Evolutionary conservation across 345 rosid species (phyloP), one percentile per base, ranked within the genome.

Genomic region (Sapria himalayana): DNA sequence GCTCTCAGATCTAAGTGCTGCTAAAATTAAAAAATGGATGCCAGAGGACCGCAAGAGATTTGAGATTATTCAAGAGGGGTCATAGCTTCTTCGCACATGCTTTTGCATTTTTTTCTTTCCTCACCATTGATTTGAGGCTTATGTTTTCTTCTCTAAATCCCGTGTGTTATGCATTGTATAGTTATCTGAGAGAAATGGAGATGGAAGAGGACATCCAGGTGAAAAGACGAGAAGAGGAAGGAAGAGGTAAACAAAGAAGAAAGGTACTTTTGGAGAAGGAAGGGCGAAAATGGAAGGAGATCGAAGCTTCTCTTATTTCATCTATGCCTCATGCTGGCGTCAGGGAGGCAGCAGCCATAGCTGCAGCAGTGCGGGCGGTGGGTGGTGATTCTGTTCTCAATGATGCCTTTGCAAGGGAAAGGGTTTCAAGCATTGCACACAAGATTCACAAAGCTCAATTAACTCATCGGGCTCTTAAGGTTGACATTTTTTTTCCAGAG

Each of bases 301-400:
- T 91, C 54, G 99, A 91, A 66, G 99, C 99, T 51, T 91, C 99
- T 53, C 79, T 91, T 45, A 77, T 91, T 64, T 75, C 99, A 44
- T 80, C 95, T 20, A 80, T 91, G 60, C 99, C 95, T 54, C 82
- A 91, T 67, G 92, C 95, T 64, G 92, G 99, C 29, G 70, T 59
- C 71, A 78, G 99, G 61, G 99, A 91, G 77, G 99, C 99, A 25
- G 92, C 95, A 62, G 99, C 99, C 50, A 77, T 91, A 95, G 81
- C 99, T 50, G 93, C 99, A 51, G 99, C 99, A 11, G 94, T 91
- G 56, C 93, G 99, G 52, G 99, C 99, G 15, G 95, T 91, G 18
- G 99, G 99, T 51, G 86, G 95, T 57, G 99, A 91, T 71, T 91
- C 95, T 69, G 92, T 91, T 57, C 81, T 91, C 24, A 93, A 81